A percentile compares a stretch with the other conserved stretches of the same genome.
phyloP scores from a whole-genome alignment of 306 rosid species.

The Castanospermum australe region DNA sequence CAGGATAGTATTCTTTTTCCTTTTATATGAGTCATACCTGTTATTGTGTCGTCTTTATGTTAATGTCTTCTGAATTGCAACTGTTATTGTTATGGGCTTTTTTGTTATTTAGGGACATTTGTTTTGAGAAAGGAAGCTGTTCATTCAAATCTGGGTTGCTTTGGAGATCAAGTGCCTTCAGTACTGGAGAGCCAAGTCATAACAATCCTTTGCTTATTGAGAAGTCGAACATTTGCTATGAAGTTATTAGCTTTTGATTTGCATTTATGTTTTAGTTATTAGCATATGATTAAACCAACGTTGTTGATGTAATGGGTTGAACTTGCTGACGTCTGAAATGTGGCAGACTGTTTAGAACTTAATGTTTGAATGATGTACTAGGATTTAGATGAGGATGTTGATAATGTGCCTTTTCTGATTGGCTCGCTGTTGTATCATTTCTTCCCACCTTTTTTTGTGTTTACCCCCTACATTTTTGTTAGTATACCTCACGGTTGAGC shows the following conservation, averaged over 20 bases:
- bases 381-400: conserved; percentile 77
- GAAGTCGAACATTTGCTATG: conserved; percentile 56
- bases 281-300: conserved; percentile 54
- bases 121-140: conserved; percentile 43
- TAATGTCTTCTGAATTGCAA: conserved; percentile 28
- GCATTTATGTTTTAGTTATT: conserved; percentile 50
- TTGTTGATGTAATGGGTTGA: conserved; percentile 75
- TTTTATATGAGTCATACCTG: neutral
- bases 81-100: conserved; percentile 18
- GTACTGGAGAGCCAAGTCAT: conserved; percentile 35
- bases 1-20: neutral
- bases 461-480: conserved; percentile 20
- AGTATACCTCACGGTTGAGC: conserved; percentile 44
- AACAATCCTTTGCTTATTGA: conserved; percentile 42
- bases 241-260: conserved; percentile 54
- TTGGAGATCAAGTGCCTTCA: conserved; percentile 33
- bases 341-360: conserved; percentile 53
- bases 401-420: conserved; percentile 54
- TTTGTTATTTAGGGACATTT: conserved; percentile 43
- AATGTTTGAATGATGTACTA: conserved; percentile 69
- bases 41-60: neutral
- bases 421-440: conserved; percentile 66
- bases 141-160: conserved; percentile 44
- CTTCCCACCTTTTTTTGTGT: conserved; percentile 14
- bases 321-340: conserved; percentile 63